Evolutionary conservation across 2,329 filamentous ascomycete species (phyloP).

Genomic region (Paracoccidioides brasiliensis): DNA sequence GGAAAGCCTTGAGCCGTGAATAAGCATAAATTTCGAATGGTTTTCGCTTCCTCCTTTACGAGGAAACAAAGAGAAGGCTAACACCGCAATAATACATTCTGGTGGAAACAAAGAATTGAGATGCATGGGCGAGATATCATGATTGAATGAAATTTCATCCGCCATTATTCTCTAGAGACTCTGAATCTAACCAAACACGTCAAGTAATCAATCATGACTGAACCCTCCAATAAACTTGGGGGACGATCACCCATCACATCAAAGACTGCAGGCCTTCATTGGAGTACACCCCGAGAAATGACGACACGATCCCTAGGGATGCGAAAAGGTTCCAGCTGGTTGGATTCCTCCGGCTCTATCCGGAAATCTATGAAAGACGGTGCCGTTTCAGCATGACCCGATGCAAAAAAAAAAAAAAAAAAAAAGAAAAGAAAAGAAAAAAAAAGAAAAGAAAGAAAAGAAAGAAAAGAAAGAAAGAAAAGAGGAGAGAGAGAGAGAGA

Average conservation of each 20-base stretch:
- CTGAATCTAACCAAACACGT: too few species aligned
- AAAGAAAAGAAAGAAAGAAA: not conserved
- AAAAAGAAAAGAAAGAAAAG: not conserved
- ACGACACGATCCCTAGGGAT: slow-evolving; percentile 1
- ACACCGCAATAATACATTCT: too few species aligned
- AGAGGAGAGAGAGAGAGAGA: too few species aligned
- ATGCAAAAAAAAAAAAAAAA: not conserved
- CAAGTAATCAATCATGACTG: too few species aligned
- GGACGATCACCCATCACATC: not conserved
- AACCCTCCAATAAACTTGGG: not conserved
- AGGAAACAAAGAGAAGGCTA: too few species aligned
- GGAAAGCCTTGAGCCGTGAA: too few species aligned
- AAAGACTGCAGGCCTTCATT: not conserved
- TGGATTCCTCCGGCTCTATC: slow-evolving; percentile 1
- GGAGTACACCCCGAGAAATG: not conserved
- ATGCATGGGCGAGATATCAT: too few species aligned
- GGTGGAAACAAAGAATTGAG: too few species aligned
- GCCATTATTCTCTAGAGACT: too few species aligned
- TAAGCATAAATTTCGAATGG: too few species aligned
- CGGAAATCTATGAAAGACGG: not conserved
- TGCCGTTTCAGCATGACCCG: not conserved
- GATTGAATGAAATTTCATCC: too few species aligned
- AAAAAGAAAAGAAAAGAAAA: not conserved
- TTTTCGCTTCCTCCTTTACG: too few species aligned
- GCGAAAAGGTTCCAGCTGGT: slow-evolving; percentile 3